phyloP scores from a whole-genome alignment of 345 rosid species.

The Durio zibethinus region DNA sequence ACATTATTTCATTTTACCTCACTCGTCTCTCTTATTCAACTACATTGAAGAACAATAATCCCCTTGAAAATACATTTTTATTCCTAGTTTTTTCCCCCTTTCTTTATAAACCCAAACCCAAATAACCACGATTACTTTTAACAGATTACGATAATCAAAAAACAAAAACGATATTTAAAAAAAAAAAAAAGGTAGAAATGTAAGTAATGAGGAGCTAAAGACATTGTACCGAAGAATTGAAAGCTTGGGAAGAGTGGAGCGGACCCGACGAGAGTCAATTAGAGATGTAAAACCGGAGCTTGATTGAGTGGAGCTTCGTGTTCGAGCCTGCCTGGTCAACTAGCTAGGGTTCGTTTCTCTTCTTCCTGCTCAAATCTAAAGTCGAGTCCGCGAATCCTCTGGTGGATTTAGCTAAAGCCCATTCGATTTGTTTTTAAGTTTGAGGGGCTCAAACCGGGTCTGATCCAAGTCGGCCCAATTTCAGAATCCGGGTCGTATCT shows the following conservation, averaged over 20 bases:
- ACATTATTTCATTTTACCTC: conserved; percentile 57
- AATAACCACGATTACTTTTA: neutral
- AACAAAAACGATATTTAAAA: neutral
- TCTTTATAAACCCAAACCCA: neutral
- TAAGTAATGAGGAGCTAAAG: neutral
- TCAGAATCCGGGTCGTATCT: neutral
- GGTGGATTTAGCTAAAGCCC: neutral
- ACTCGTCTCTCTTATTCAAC: conserved; percentile 36
- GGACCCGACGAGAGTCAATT: neutral
- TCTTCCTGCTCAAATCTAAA: neutral
- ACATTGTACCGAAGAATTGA: conserved; percentile 26
- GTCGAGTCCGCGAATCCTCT: neutral
- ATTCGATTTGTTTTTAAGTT: neutral
- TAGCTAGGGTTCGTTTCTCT: conserved; percentile 8
- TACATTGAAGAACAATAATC: neutral
- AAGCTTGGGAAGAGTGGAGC: neutral
- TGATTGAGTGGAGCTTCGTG: neutral
- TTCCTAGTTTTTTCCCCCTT: neutral
- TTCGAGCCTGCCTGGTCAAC: neutral
- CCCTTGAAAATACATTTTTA: neutral
- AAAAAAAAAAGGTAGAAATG: neutral
- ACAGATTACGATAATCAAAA: neutral
- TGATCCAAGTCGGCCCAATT: neutral
- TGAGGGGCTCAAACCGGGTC: neutral
- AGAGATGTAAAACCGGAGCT: neutral